Evolutionary conservation across 192 early-diverging fungal genomes (phyloP).

Genomic region (Backusella mclennaniae): DNA sequence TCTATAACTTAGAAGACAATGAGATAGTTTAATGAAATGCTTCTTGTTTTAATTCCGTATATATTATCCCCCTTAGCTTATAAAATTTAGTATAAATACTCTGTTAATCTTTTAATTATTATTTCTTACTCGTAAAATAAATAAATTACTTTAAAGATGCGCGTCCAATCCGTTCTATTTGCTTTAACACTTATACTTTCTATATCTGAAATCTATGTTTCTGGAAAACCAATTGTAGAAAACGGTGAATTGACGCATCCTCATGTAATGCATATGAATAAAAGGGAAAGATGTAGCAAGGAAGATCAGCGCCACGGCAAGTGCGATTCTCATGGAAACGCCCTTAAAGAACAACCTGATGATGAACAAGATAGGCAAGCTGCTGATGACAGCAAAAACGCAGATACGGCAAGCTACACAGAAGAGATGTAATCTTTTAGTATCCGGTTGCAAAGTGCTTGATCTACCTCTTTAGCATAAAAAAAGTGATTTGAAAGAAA

Average conservation of each 20-base stretch:
- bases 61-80: not conserved
- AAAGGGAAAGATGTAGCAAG: not conserved
- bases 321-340: not conserved
- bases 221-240: not conserved
- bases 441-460: not conserved
- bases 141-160: not conserved
- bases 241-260: not conserved
- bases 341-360: not conserved
- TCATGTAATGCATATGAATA: not conserved
- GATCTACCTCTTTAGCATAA: not conserved
- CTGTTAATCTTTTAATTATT: not conserved
- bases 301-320: not conserved
- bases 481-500: not conserved
- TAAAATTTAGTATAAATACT: not conserved
- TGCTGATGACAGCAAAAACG: not conserved
- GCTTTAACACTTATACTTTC: not conserved
- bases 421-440: not conserved
- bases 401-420: not conserved
- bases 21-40: not conserved
- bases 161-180: not conserved
- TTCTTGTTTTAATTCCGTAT: not conserved
- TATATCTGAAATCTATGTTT: not conserved
- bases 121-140: not conserved
- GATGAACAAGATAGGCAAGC: not conserved
- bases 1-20: not conserved